Percentiles rank a stretch among this genome's conserved stretches.
Evolutionary conservation across 1,139 yeast genomes (phyloP).

Genomic region (Geotrichum reessii): DNA sequence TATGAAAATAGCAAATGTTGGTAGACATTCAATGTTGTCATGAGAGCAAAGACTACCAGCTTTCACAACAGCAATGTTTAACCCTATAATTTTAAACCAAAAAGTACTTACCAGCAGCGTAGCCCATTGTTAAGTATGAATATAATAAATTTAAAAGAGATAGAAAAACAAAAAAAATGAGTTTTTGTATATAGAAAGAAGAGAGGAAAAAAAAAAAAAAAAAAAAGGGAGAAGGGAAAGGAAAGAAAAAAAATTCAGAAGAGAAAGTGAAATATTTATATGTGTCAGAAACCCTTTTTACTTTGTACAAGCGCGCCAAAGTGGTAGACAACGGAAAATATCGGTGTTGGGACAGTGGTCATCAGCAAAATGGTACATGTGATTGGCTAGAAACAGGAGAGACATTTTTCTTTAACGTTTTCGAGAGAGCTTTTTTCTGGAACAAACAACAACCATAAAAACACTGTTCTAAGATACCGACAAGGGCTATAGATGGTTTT

Average conservation of each 20-base stretch:
- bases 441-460: neutral
- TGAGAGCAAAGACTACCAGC: too few relatives aligned
- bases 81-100: too few relatives aligned
- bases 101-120: slow-evolving; percentile 1
- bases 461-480: too few relatives aligned
- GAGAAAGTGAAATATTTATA: slow-evolving; percentile 7
- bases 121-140: neutral
- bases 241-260: neutral
- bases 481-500: too few relatives aligned
- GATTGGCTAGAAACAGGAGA: neutral
- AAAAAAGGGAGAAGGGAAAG: neutral
- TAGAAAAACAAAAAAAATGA: neutral
- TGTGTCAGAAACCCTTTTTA: neutral
- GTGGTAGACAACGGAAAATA: neutral
- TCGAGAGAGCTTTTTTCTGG: neutral
- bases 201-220: neutral
- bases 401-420: neutral
- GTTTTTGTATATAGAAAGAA: neutral
- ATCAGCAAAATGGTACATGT: neutral
- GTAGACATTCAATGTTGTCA: too few relatives aligned
- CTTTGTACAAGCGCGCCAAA: neutral
- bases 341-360: neutral
- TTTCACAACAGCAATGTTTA: too few relatives aligned
- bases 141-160: neutral
- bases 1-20: too few relatives aligned